Percentiles rank a stretch among this genome's conserved stretches.
Evolutionary conservation across 768 basidiomycete species (phyloP).

Genomic region (Mycena galopus): DNA sequence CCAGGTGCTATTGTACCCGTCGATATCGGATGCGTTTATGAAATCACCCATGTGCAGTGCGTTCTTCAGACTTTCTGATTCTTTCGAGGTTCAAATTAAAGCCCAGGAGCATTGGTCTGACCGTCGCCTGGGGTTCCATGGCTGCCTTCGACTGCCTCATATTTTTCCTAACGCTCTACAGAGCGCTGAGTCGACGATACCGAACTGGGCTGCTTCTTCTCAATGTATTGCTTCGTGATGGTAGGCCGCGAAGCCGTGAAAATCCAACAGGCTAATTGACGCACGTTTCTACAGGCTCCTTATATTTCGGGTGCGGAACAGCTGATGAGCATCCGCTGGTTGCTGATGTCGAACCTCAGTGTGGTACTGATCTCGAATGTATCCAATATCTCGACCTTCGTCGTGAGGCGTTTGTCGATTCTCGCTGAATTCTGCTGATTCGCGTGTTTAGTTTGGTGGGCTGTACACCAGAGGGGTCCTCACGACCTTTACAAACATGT

Average conservation of each 20-base stretch:
- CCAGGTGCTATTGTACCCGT: not conserved
- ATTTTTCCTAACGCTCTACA: slow-evolving; percentile 26
- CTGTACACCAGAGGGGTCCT: slow-evolving; percentile 19
- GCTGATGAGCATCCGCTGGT: not conserved
- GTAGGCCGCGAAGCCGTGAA: not conserved
- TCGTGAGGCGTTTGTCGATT: slow-evolving; percentile 8
- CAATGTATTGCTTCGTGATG: slow-evolving; percentile 27
- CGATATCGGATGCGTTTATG: slow-evolving; percentile 21
- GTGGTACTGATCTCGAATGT: slow-evolving; percentile 24
- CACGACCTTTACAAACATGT: slow-evolving; percentile 29
- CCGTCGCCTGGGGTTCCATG: slow-evolving; percentile 19
- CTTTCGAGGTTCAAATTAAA: not conserved
- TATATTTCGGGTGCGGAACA: slow-evolving; percentile 28
- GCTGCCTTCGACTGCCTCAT: slow-evolving; percentile 28
- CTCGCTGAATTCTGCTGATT: not conserved
- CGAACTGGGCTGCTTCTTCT: not conserved
- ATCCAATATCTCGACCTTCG: slow-evolving; percentile 28
- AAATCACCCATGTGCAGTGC: slow-evolving; percentile 1
- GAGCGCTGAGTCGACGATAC: not conserved
- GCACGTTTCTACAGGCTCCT: not conserved
- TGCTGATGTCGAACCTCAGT: not conserved
- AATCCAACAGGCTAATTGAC: not conserved
- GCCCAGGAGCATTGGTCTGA: slow-evolving; percentile 15
- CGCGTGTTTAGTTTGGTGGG: slow-evolving; percentile 5
- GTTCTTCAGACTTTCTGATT: not conserved